Evolutionary conservation across 257 asterid species (phyloP).

Genomic region (Handroanthus guayacan): DNA sequence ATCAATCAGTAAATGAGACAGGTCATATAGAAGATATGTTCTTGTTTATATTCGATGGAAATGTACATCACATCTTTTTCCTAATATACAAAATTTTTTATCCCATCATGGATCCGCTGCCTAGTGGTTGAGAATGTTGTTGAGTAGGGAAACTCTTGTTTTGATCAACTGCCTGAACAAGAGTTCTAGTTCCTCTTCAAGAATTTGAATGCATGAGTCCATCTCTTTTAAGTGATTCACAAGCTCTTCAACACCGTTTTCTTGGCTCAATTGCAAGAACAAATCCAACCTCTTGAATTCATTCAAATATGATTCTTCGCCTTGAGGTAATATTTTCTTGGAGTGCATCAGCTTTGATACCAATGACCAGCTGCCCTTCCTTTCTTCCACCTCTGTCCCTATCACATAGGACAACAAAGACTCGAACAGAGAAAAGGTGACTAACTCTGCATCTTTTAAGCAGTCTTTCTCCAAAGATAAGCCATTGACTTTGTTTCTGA

Average conservation of each 20-base stretch:
- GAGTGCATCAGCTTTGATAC: slow-evolving; percentile 42
- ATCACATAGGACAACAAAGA: slow-evolving; percentile 34
- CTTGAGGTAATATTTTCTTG: slow-evolving; percentile 17
- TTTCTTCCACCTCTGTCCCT: slow-evolving; percentile 30
- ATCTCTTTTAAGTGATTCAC: slow-evolving; percentile 40
- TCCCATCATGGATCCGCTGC: neutral
- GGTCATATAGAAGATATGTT: neutral
- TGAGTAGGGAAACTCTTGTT: slow-evolving; percentile 54
- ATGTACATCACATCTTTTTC: neutral
- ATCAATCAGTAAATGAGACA: neutral
- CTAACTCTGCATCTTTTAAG: slow-evolving; percentile 43
- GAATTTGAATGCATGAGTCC: slow-evolving; percentile 39
- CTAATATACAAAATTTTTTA: slow-evolving; percentile 17
- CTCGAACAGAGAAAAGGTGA: slow-evolving; percentile 35
- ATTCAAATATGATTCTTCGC: slow-evolving; percentile 5
- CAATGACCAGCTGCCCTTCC: slow-evolving; percentile 36
- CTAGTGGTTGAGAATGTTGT: slow-evolving; percentile 47
- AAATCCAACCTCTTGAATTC: slow-evolving; percentile 38
- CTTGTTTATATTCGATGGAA: neutral
- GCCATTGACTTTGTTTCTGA: neutral
- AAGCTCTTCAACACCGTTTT: slow-evolving; percentile 13
- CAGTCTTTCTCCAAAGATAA: slow-evolving; percentile 21
- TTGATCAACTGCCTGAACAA: slow-evolving; percentile 46
- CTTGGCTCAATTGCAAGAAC: slow-evolving; percentile 27
- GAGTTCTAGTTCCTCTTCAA: slow-evolving; percentile 47